A percentile compares a stretch with the other conserved stretches of the same genome.
Evolutionary conservation across 2,329 filamentous ascomycete species (phyloP).

Genomic region (Aspergillus neotritici): DNA sequence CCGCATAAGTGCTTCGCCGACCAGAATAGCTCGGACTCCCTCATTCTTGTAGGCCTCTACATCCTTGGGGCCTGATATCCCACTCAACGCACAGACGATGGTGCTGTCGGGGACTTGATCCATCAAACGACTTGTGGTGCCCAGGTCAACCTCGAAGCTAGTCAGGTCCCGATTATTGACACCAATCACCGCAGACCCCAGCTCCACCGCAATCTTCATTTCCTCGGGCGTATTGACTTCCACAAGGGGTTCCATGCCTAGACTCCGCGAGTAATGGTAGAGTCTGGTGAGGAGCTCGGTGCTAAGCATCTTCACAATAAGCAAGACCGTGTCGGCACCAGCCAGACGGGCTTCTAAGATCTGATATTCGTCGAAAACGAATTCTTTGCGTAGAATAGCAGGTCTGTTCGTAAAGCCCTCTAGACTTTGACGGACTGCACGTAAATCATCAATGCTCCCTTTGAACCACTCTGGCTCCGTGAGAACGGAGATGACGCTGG

Average conservation of each 20-base stretch:
- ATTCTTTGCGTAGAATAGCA: conserved; percentile 89
- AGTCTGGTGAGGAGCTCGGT: conserved; percentile 65
- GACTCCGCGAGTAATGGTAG: conserved; percentile 79
- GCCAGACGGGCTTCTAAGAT: conserved; percentile 90
- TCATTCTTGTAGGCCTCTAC: conserved; percentile 82
- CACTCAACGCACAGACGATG: conserved; percentile 87
- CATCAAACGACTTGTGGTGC: conserved; percentile 83
- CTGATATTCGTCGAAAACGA: conserved; percentile 97
- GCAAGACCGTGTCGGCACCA: conserved; percentile 85
- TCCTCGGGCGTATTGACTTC: conserved; percentile 94
- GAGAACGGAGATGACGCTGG: conserved; percentile 95
- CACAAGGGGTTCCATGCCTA: conserved; percentile 96
- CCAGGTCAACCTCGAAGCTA: conserved; percentile 92
- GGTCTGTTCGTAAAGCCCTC: conserved; percentile 87
- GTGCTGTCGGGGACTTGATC: conserved; percentile 79
- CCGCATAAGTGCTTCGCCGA: conserved; percentile 94
- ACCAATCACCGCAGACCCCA: conserved; percentile 87
- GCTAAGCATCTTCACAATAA: conserved; percentile 98
- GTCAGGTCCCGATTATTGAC: conserved; percentile 97
- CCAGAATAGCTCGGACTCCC: conserved; percentile 85
- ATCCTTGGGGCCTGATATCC: conserved; percentile 83
- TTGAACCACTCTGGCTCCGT: conserved; percentile 99
- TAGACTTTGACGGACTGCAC: conserved; percentile 80
- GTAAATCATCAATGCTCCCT: conserved; percentile 88
- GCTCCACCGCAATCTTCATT: conserved; percentile 78